Base-by-base conservation (phyloP, 2,329 filamentous ascomycete species). In the Fusarium temperatum region DNA sequence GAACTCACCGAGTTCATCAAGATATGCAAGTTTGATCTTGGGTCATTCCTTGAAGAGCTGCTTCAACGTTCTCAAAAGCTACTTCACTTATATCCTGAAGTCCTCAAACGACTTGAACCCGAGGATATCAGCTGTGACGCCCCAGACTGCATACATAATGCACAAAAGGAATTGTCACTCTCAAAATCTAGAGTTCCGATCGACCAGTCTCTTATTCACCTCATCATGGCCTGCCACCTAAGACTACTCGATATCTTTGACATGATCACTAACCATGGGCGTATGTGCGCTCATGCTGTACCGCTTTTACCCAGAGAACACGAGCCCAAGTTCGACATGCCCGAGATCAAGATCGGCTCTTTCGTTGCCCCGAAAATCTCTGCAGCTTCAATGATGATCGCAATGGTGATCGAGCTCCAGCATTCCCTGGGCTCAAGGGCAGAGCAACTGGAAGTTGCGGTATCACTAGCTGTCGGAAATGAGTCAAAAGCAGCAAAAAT, bases 311-410 rank as follows among this genome's bases (percentile, higher is more conserved):
- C 81, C 1, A 59, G 70, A 10, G 70, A 77, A 18, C 66, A 76
- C 20, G 78, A 81, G 20, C 82, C 80, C 1, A 76, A 78, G 11
- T 78, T 84, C 42, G 78, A 81, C 24, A 78, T 85, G 8, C 83
- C 84, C 0, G 81, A 84, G 53, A 81, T 85, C 20, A 81, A 81
- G 8, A 80, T 86, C 10, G 84, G 85, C 4, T 81, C 81, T 5
- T 84, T 83, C 51, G 73, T 82, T 24, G 80, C 82, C 11, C 79
- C 81, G 6, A 78, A 78, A 17, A 67, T 69, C 2, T 79, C 81
- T 9, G 81, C 82, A 8, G 79, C 80, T 10, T 76, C 81, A 13
- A 79, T 83, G 74, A 75, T 82, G 50, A 72, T 79, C 6, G 71
- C 79, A 6, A 76, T 83, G 70, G 36, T 83, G 8, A 66, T 80